Conservation (phyloP, 345 rosid genomes). For the Mercurialis annua region DNA sequence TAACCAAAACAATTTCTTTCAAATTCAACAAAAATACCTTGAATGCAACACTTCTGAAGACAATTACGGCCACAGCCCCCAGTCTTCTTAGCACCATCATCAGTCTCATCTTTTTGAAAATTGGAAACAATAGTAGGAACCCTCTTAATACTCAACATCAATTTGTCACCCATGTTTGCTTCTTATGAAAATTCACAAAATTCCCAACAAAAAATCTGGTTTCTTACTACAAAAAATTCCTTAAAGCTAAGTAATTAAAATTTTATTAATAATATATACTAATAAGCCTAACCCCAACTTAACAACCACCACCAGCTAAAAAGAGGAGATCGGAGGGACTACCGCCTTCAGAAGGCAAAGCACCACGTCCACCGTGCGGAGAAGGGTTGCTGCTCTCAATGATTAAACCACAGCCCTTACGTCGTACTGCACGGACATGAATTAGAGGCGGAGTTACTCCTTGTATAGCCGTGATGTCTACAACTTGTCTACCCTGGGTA, state of each 20-base stretch:
- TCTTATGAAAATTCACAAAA: slow-evolving; percentile 1
- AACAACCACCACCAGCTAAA: slow-evolving; percentile 92
- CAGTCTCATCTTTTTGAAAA: slow-evolving; percentile 71
- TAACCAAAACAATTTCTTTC: background rate
- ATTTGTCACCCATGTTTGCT: slow-evolving; percentile 11
- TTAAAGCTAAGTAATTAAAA: too few relatives aligned
- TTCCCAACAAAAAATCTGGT: slow-evolving; percentile 9
- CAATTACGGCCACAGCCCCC: slow-evolving; percentile 84
- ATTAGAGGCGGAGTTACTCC: slow-evolving; percentile 48
- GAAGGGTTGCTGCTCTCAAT: slow-evolving; percentile 72
- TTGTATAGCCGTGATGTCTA: slow-evolving; percentile 99
- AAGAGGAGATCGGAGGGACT: slow-evolving; percentile 99
- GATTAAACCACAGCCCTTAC: slow-evolving; percentile 82
- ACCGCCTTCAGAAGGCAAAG: slow-evolving; percentile 99
- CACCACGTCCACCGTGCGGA: slow-evolving; percentile 99
- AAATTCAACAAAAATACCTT: slow-evolving; percentile 39
- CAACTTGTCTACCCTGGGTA: slow-evolving; percentile 36
- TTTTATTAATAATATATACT: background rate
- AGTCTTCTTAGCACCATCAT: slow-evolving; percentile 45
- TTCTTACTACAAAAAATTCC: background rate
- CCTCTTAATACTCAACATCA: slow-evolving; percentile 83
- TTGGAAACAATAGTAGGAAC: slow-evolving; percentile 85
- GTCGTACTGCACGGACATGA: slow-evolving; percentile 84
- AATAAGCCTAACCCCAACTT: slow-evolving; percentile 7
- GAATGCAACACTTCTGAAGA: slow-evolving; percentile 63